These are phyloP conservation scores for Coemansia sp. DNA, from an alignment of 192 early-diverging fungal species.

Conservation along the genomic window DNA sequence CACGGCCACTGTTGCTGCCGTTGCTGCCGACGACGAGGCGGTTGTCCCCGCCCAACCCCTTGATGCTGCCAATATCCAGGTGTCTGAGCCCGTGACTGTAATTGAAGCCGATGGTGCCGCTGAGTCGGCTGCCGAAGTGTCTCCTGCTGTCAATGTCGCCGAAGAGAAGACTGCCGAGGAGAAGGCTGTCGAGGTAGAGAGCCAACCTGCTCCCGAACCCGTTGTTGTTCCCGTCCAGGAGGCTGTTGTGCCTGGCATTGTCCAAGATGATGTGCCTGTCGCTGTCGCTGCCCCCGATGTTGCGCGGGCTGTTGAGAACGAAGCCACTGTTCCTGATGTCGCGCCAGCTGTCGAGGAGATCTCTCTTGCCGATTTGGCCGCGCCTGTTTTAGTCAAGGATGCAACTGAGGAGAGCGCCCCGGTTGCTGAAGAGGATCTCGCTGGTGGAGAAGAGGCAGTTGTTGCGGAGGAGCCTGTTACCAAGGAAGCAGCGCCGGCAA, in stretches of 20 bases:
- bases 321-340: neutral
- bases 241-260: neutral
- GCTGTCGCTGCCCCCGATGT: neutral
- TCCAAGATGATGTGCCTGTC: neutral
- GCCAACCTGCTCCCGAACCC: neutral
- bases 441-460: neutral
- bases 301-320: no score
- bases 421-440: slow-evolving; percentile 3
- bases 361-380: neutral
- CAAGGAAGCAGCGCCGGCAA: no score
- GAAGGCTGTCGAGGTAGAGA: slow-evolving; percentile 2
- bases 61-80: neutral
- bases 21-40: slow-evolving; percentile 3
- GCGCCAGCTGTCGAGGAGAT: neutral
- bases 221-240: neutral
- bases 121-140: no score
- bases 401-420: neutral
- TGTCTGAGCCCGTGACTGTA: neutral
- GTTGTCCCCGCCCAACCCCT: neutral
- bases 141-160: neutral
- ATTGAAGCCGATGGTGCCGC: neutral
- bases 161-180: slow-evolving; percentile 9
- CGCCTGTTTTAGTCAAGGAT: neutral
- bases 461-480: no score
- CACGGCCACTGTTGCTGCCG: neutral